Percentiles rank a stretch among this genome's conserved stretches.
Conservation (phyloP, 345 rosid species). For the Hevea brasiliensis region DNA sequence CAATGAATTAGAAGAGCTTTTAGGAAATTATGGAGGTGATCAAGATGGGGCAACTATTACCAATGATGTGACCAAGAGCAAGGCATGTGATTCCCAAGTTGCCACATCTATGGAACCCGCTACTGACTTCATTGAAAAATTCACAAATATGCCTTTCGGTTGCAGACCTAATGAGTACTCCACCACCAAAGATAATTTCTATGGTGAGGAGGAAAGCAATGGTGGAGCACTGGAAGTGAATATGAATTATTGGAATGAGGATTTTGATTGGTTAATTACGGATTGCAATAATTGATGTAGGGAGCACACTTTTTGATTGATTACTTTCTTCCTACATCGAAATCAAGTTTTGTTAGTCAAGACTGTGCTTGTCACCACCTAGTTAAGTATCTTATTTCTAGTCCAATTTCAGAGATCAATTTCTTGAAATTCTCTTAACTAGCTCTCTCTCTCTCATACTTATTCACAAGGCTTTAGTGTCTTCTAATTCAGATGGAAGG, state of each 20-base stretch:
- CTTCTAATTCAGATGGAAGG: too few species aligned
- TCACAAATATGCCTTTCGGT: neutral
- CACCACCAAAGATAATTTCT: neutral
- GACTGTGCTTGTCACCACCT: too few species aligned
- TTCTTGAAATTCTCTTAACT: too few species aligned
- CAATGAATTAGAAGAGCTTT: neutral
- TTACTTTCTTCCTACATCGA: neutral
- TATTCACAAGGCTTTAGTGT: too few species aligned
- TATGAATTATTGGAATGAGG: neutral
- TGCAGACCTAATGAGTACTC: neutral
- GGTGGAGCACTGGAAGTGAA: neutral
- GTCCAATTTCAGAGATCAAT: too few species aligned
- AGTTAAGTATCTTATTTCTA: too few species aligned
- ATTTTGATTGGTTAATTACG: neutral
- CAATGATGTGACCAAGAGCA: neutral
- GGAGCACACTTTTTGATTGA: too few species aligned
- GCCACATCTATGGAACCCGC: neutral
- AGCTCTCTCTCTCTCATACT: too few species aligned
- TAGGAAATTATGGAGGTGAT: neutral
- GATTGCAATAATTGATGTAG: neutral
- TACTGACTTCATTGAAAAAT: neutral
- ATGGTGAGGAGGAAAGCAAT: neutral
- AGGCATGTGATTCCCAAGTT: neutral
- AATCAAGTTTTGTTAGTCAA: neutral
- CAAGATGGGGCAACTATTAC: neutral